phyloP scores from a whole-genome alignment of 1,139 yeast species.

The Kodamaea sp. region DNA sequence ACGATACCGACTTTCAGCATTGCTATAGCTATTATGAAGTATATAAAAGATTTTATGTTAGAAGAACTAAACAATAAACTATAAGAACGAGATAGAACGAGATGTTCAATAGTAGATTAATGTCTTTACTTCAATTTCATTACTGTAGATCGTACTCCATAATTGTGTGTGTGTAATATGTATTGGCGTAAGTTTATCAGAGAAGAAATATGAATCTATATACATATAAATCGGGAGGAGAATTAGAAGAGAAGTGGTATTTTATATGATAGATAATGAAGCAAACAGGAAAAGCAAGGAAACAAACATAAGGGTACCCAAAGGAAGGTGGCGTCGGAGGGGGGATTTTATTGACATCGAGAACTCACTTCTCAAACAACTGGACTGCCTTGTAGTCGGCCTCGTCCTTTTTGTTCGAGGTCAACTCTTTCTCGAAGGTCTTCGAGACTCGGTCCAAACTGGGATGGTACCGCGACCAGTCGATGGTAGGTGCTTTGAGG shows the following conservation, averaged over 20 bases:
- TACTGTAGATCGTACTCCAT: too few relatives aligned
- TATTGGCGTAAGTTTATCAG: background rate
- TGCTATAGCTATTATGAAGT: too few relatives aligned
- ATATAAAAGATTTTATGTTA: too few relatives aligned
- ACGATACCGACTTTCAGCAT: too few relatives aligned
- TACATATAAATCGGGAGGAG: constrained; percentile 11
- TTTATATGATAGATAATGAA: constrained; percentile 5
- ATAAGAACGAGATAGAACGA: too few relatives aligned
- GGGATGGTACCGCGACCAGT: constrained; percentile 38
- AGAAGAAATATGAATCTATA: constrained; percentile 7
- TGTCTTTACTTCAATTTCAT: too few relatives aligned
- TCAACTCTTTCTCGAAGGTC: constrained; percentile 7
- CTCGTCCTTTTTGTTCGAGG: constrained; percentile 1
- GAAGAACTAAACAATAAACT: too few relatives aligned
- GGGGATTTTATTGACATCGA: too few relatives aligned
- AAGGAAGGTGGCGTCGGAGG: too few relatives aligned
- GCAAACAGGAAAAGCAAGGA: too few relatives aligned
- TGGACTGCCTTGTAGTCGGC: constrained; percentile 7
- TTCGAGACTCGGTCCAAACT: constrained; percentile 16
- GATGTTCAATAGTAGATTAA: too few relatives aligned
- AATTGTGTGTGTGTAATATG: too few relatives aligned
- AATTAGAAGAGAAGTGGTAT: constrained; percentile 6
- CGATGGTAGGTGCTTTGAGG: constrained; percentile 37
- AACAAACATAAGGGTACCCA: background rate
- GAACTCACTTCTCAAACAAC: constrained; percentile 9